Conservation (phyloP, 1,284 basidiomycete species). For the Heterobasidion parviporum region DNA sequence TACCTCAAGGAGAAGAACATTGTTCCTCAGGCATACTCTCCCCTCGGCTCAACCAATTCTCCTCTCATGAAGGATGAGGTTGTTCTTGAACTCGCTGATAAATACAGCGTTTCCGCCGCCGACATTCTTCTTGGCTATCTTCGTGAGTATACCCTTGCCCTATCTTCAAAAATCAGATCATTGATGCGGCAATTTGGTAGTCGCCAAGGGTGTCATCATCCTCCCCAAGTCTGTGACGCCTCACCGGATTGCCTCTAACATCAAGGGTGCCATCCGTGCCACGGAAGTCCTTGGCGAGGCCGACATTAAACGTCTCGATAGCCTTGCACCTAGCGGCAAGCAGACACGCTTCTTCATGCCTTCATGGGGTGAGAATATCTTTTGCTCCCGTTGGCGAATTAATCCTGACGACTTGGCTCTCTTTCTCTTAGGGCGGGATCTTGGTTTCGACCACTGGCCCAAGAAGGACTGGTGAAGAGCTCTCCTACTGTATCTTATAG, state of each 20-base stretch:
- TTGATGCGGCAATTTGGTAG: constrained; percentile 23
- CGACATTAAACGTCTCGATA: constrained; percentile 60
- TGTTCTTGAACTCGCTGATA: constrained; percentile 55
- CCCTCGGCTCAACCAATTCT: constrained; percentile 67
- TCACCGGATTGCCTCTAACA: constrained; percentile 65
- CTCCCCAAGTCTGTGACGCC: constrained; percentile 76
- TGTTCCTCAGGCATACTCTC: constrained; percentile 75
- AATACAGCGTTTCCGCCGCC: constrained; percentile 48
- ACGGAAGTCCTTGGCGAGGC: constrained; percentile 42
- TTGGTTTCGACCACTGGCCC: constrained; percentile 65
- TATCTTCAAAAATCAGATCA: not conserved
- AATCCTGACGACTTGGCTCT: constrained; percentile 6
- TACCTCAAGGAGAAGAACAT: constrained; percentile 69
- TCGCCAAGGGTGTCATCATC: constrained; percentile 56
- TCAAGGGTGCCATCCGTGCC: constrained; percentile 42
- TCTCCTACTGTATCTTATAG: not conserved
- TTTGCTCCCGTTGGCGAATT: constrained; percentile 3
- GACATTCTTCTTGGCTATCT: constrained; percentile 67
- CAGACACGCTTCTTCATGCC: constrained; percentile 60
- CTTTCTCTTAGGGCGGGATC: constrained; percentile 40
- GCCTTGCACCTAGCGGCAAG: constrained; percentile 62
- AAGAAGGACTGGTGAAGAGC: not conserved
- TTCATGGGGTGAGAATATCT: constrained; percentile 49
- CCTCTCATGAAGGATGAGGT: constrained; percentile 67
- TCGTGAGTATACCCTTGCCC: constrained; percentile 27